Base-by-base conservation (phyloP, 2,329 filamentous ascomycete species). In the Xylariales sp. region DNA sequence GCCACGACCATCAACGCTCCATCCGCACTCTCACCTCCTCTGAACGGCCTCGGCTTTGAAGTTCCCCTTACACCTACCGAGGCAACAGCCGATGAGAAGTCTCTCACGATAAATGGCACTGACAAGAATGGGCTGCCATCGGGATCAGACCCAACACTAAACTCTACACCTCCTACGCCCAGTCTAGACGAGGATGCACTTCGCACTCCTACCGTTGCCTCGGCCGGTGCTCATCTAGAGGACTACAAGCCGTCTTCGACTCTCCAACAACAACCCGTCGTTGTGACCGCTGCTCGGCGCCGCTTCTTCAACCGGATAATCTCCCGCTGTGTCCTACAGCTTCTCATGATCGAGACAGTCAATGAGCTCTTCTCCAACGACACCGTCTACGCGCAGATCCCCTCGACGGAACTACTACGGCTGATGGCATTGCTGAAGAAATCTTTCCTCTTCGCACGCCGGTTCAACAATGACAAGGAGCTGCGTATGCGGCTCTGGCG, bases 251-350 rank as follows among this genome's bases (percentile, higher is more conserved):
- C 88, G 4, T 74, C 83, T 27, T 78, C 79, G 18, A 81, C 77
- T 40, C 71, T 89, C 11, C 89, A 94, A 60, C 88, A 93, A 61
- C 88, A 94, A 45, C 88, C 91, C 0, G 78, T 95, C 5, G 86
- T 94, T 1, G 91, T 99, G 4, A 97, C 93, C 1, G 88, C 89
- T 3, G 89, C 93, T 1, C 86, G 93, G 19, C 81, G 93, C 25
- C 85, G 90, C 39, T 96, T 96, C 71, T 98, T 98, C 75, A 98
- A 98, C 68, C 87, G 91, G 52, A 99, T 99, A 63, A 99, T 99
- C 64, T 96, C 91, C 11, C 91, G 94, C 51, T 99, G 93, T 60
- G 94, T 98, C 4, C 73, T 99, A 7, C 94, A 98, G 63, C 78
- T 98, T 2, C 80, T 99, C 49, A 98, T 98, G 89, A 98, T 98